A percentile compares a stretch with the other conserved stretches of the same genome.
These are phyloP conservation scores for Aquilaria sinensis DNA, from an alignment of 345 rosid species.

Conservation along the genomic window DNA sequence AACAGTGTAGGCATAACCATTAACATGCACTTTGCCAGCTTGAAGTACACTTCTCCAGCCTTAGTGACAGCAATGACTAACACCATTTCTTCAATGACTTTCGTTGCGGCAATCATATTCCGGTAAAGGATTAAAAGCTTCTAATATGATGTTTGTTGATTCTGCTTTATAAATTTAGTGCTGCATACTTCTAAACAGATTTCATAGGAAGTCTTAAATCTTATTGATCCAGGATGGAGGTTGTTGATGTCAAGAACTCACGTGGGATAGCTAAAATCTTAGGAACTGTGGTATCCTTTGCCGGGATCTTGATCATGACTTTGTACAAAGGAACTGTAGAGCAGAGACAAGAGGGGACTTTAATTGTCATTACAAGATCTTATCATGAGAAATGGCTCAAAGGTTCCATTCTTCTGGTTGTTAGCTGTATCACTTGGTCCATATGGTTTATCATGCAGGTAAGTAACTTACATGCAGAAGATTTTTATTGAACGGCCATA, in stretches of 20 bases:
- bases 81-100: conserved; percentile 42
- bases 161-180: neutral
- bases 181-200: neutral
- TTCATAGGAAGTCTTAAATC: neutral
- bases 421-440: conserved; percentile 56
- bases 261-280: conserved; percentile 51
- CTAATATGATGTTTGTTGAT: neutral
- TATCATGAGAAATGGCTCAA: conserved; percentile 47
- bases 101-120: conserved; percentile 32
- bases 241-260: conserved; percentile 34
- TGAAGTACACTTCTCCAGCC: conserved; percentile 48
- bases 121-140: conserved; percentile 20
- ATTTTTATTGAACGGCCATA: neutral
- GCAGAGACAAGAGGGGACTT: conserved; percentile 21
- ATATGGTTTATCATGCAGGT: conserved; percentile 69
- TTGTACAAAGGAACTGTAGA: conserved; percentile 46
- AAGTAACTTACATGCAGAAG: neutral
- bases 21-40: conserved; percentile 46
- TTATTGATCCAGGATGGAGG: conserved; percentile 39
- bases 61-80: conserved; percentile 38
- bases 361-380: too few species aligned
- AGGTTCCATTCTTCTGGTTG: conserved; percentile 48
- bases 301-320: conserved; percentile 48
- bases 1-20: conserved; percentile 45
- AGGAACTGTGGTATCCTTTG: conserved; percentile 48